Evolutionary conservation across 352 stramenopile genomes (phyloP), one percentile per base, ranked within the genome.

Genomic region (Phytophthora sp.): DNA sequence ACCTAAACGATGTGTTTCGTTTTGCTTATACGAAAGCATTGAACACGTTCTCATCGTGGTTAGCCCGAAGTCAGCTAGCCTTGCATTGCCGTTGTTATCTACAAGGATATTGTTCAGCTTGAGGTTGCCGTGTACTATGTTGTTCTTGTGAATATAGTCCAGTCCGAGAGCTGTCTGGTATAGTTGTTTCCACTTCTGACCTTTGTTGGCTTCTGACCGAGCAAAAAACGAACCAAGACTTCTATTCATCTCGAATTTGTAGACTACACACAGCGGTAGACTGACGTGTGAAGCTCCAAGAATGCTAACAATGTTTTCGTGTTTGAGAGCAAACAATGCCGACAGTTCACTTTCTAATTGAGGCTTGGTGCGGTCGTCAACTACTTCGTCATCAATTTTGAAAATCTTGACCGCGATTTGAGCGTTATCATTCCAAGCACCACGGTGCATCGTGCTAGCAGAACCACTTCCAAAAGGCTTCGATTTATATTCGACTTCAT

Each of bases 141-240:
- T n/a, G 7, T 30, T 13, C 8, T 41, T 51, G 51, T 59, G 51
- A 27, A 59, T 10, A 21, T 59, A 90, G 30, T 65, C 21, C 1
- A 95, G 37, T 2, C 79, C 87, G 27, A 76, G 30, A 2, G 58
- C 56, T 5, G 66, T 49, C 3, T 78, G 39, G n/a, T 61, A 52
- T 12, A 78, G n/a, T 6, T 62, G 17, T 1, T 27, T 23, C 54
- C 53, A 70, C 27, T 62, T 42, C 26, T 32, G 17, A 7, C 26
- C 20, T 2, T n/a, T 24, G 2, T 54, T 23, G 4, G 21, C 32
- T 10, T 17, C 9, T 11, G 11, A 30, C 3, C 26, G 17, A 53
- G 15, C 5, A 11, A 57, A 39, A 43, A 53, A 66, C 5, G 46
- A 48, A 31, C 26, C 9, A 13, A 69, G 35, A 28, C 57, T 61